Percentiles rank a stretch among this genome's conserved stretches.
phyloP scores from a whole-genome alignment of 768 basidiomycete species.

The Lentinula guzmanii region DNA sequence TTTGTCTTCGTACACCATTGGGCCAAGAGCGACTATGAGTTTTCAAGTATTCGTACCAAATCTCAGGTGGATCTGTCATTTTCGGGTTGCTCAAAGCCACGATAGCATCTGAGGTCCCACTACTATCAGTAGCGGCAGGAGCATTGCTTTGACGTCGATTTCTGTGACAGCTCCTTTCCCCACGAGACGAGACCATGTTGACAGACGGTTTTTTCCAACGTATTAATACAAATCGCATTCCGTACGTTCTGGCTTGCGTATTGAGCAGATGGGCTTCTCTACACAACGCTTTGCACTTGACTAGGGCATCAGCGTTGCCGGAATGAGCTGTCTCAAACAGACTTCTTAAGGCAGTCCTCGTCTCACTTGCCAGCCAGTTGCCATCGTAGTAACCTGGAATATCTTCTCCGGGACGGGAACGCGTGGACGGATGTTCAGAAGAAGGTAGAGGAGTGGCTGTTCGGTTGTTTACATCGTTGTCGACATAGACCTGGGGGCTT shows the following conservation, averaged over 20 bases:
- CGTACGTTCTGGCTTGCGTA: not conserved
- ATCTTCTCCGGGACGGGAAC: not conserved
- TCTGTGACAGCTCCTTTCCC: not conserved
- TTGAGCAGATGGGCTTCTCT: not conserved
- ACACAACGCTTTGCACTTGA: not conserved
- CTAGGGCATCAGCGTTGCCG: not conserved
- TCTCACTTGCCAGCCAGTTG: not conserved
- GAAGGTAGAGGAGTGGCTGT: not conserved
- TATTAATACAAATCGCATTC: not conserved
- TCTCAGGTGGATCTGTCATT: not conserved
- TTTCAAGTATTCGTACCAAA: not conserved
- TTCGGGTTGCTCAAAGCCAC: not conserved
- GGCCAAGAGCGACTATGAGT: conserved; percentile 17
- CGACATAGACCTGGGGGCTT: not conserved
- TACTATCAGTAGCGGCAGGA: not conserved
- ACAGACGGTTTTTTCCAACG: conserved; percentile 6
- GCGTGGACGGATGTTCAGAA: not conserved
- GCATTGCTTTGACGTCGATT: not conserved
- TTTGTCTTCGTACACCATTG: not conserved
- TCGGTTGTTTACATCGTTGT: not conserved
- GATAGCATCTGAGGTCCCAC: not conserved
- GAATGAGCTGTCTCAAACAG: not conserved
- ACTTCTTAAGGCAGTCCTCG: not conserved
- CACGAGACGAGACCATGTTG: not conserved
- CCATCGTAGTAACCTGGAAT: not conserved